Evolutionary conservation across 2,329 filamentous ascomycete genomes (phyloP).

Genomic region (Stemphylium lycopersici): DNA sequence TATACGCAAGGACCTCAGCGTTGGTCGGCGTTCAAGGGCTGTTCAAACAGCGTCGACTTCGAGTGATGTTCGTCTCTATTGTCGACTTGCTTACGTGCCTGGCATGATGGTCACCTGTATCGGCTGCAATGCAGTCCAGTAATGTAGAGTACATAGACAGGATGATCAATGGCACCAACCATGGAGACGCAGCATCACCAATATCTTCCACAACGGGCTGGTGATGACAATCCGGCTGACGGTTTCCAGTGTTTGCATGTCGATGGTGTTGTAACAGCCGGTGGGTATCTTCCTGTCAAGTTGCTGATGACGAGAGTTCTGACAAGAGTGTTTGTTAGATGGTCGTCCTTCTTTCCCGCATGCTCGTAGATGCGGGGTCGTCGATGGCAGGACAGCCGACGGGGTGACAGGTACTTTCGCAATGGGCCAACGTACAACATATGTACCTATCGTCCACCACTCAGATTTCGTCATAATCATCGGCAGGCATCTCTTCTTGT

Average conservation of each 20-base stretch:
- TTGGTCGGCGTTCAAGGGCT: constrained; percentile 1
- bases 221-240: constrained; percentile 17
- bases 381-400: no score
- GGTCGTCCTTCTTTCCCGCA: background rate
- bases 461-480: constrained; percentile 10
- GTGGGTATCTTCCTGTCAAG: constrained; percentile 15
- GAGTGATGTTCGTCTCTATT: constrained; percentile 9
- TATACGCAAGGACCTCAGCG: background rate
- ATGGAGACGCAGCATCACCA: constrained; percentile 6
- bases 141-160: constrained; percentile 40
- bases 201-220: constrained; percentile 7
- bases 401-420: no score
- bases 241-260: background rate
- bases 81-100: constrained; percentile 6
- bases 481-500: background rate
- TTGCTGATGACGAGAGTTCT: constrained; percentile 22
- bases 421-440: no score
- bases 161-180: constrained; percentile 15
- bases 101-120: constrained; percentile 4
- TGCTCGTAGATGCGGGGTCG: background rate
- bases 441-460: background rate
- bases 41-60: background rate
- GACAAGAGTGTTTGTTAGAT: constrained; percentile 5
- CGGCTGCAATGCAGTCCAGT: constrained; percentile 23
- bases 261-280: constrained; percentile 5